Base-by-base conservation (phyloP, 805 yeast species). In the Citeromyces matritensis region DNA sequence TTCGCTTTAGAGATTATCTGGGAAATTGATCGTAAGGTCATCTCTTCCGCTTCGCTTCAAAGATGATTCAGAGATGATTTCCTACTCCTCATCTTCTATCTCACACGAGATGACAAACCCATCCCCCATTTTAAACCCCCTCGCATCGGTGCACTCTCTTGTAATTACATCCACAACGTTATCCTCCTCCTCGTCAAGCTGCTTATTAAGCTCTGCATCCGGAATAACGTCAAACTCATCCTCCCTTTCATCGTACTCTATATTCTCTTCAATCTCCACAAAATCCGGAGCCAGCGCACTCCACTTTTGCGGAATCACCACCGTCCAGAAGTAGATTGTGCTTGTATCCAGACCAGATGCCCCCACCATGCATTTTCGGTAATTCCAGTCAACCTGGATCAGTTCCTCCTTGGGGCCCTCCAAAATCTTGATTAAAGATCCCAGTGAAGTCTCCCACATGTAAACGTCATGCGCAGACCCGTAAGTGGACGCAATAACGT, bases 281-380 rank as follows among this genome's bases (percentile, higher is more conserved):
- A 88, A 86, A 50, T 88, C 97, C 1, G 96, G 96, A 0, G 96
- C 96, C 42, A 86, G 58, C 1, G 96, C 94, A 51, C 93, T 79
- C 97, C 97, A 86, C 53, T 82, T 80, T 43, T 85, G 95, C 1
- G 94, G 93, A 13, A 81, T 70, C 26, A 69, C 68, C 7, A 82
- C 66, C 31, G 78, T 69, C 95, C 96, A 88, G 26, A 80, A 48
- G 46, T 81, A 85, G 2, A 86, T 66, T 25, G 72, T 61, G 1
- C 96, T 96, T 23, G 81, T 62, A 45, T 86, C 97, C 33, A 82
- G 56, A 0, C 96, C 95, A 19, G 82, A 80, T 11, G 94, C 79
- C 7, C 78, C 79, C 23, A 88, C 72, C 37, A 69, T 58, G 50
- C 94, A 83, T 33, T 70, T 62, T 31, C 70, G 58, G 35, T 70